Conservation (phyloP, 2,329 filamentous ascomycete genomes). For the Fusarium pseudograminearum region DNA sequence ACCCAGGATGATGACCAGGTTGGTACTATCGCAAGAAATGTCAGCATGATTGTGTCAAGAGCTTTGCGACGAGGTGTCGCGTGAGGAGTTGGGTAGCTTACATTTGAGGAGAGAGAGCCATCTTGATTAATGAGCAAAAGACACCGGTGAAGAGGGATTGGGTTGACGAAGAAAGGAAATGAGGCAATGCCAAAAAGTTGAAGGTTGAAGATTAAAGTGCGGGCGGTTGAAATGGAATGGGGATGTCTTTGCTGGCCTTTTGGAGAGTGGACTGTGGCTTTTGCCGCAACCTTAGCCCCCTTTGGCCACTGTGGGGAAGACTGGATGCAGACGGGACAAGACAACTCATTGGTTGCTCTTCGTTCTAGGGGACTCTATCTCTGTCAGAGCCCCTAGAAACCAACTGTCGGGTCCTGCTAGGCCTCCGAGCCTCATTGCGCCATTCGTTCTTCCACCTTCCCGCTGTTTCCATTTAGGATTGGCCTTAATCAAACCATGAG, state of each 20-base stretch:
- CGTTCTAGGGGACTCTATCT: slow-evolving; percentile 33
- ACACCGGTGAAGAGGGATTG: slow-evolving; percentile 6
- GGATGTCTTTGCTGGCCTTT: slow-evolving; percentile 49
- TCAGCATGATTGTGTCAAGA: slow-evolving; percentile 41
- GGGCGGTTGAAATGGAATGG: slow-evolving; percentile 27
- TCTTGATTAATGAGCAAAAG: slow-evolving; percentile 55
- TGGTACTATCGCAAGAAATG: slow-evolving; percentile 70
- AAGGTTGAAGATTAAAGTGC: slow-evolving; percentile 31
- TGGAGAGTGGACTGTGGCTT: slow-evolving; percentile 38
- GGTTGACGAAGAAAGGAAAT: slow-evolving; percentile 11
- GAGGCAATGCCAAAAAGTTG: slow-evolving; percentile 22
- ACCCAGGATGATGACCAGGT: slow-evolving; percentile 92
- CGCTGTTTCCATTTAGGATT: slow-evolving; percentile 34
- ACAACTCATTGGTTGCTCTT: slow-evolving; percentile 23
- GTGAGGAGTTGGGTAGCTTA: slow-evolving; percentile 54
- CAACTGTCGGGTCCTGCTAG: slow-evolving; percentile 19
- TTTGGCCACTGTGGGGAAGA: slow-evolving; percentile 44
- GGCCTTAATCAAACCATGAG: slow-evolving; percentile 15
- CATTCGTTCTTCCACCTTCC: slow-evolving; percentile 43
- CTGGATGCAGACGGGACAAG: slow-evolving; percentile 6
- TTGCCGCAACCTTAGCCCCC: slow-evolving; percentile 37
- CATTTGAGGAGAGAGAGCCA: slow-evolving; percentile 75
- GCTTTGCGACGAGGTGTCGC: slow-evolving; percentile 27
- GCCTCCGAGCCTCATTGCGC: slow-evolving; percentile 35
- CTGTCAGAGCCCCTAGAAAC: slow-evolving; percentile 18